Evolutionary conservation across 1,284 basidiomycete species (phyloP), one percentile per base, ranked within the genome.

Genomic region (Gastroboletus turbinatus): DNA sequence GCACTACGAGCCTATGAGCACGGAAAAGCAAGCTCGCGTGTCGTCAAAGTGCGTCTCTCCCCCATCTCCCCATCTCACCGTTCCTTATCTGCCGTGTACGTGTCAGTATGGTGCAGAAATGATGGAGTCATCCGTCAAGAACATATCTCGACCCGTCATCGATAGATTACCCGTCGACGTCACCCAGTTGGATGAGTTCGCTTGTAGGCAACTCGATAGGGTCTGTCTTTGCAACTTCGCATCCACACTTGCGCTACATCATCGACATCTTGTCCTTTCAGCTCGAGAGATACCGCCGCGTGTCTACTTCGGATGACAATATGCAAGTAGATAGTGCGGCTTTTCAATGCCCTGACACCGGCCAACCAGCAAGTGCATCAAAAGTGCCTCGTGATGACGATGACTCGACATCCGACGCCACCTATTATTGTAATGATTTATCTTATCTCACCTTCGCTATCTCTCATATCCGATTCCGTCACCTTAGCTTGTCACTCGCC

Each of bases 161-260:
- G 84, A 89, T 60, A 83, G 88, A 44, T 76, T 94, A 0, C 90
- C 83, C 42, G 87, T 83, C 53, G 83, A 83, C 58, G 85, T 82
- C 44, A 85, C 84, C 57, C 86, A 88, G 66, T 75, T 94, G n/a
- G 93, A 95, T 63, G 90, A 92, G 58, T 94, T 94, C 71, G 93
- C 92, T 2, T 91, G 89, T 67, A 80, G 90, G 52, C 92, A 94
- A 68, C 78, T 95, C 45, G 92, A 95, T 71, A 79, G 84, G 66
- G 85, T 92, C 60, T 63, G 85, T 57, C 76, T 56, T 47, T 29
- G n/a, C 50, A 36, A 53, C 33, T 25, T 23, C 4, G 3, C 33
- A 0, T 36, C 13, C 8, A 10, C 35, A 4, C 32, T 5, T 19
- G 35, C 14, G 16, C 35, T 7, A 19, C 1, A 29, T 52, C 35